Evolutionary conservation across 2,329 filamentous ascomycete species (phyloP).

Genomic region (Fusarium vanettenii): DNA sequence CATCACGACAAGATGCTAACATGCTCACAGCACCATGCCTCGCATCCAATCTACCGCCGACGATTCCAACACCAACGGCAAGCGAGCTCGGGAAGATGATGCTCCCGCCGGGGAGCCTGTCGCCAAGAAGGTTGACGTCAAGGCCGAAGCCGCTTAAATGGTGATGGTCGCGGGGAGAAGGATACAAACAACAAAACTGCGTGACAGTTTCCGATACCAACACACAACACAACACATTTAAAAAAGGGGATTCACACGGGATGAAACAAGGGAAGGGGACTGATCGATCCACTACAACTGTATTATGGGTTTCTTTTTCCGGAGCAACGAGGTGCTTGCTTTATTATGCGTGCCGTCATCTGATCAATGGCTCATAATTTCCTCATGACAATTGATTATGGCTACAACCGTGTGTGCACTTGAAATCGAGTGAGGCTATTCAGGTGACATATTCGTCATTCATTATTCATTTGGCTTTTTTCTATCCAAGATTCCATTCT

Average conservation of each 20-base stretch:
- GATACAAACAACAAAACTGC: slow-evolving; percentile 3
- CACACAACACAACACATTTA: slow-evolving; percentile 1
- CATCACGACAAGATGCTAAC: slow-evolving; percentile 21
- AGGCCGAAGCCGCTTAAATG: slow-evolving; percentile 49
- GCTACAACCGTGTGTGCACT: background rate
- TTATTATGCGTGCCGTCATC: slow-evolving; percentile 26
- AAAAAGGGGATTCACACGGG: slow-evolving; percentile 17
- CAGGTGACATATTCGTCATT: background rate
- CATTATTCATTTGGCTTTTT: slow-evolving; percentile 6
- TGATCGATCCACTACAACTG: slow-evolving; percentile 30
- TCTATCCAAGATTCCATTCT: slow-evolving; percentile 2
- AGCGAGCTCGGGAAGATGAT: slow-evolving; percentile 68
- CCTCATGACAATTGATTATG: slow-evolving; percentile 28
- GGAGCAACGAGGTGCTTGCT: slow-evolving; percentile 32
- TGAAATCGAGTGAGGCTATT: background rate
- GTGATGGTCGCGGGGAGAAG: background rate
- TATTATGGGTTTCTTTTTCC: slow-evolving; percentile 39
- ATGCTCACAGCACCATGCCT: slow-evolving; percentile 41
- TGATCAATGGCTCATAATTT: slow-evolving; percentile 26
- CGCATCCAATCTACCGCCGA: slow-evolving; percentile 60
- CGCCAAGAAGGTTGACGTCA: slow-evolving; percentile 72
- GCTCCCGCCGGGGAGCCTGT: slow-evolving; percentile 57
- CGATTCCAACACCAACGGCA: slow-evolving; percentile 55
- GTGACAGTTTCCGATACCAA: slow-evolving; percentile 36
- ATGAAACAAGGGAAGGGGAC: slow-evolving; percentile 4